Base-by-base conservation (phyloP, 495 filamentous ascomycete species). In the Hyaloscypha hepaticicola region DNA sequence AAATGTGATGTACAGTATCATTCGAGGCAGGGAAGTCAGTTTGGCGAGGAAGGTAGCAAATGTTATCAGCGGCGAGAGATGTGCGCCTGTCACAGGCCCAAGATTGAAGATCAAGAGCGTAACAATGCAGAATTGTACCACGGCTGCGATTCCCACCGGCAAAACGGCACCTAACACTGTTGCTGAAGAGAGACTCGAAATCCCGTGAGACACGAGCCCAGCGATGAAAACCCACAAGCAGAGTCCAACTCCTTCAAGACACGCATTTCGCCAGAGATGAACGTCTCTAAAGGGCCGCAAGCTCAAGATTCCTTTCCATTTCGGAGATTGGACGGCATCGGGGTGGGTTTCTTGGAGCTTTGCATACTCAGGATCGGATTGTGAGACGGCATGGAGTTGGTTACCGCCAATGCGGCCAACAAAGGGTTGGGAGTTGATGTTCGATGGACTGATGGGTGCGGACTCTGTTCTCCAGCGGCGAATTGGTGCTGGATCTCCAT, bases 321-420 rank as follows among this genome's bases (percentile, higher is more conserved):
- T 72, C 69, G 80, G 79, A 29, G 70, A 73, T 16, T 79, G 71
- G 24, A 75, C 75, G 8, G 80, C 80, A 72, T 83, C 80, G 1
- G 80, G 80, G 33, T 77, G 67, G 41, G 73, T 74, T 45, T 74
- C 69, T 58, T 79, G 70, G 1, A 79, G 65, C 11, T 69, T 71
- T 0, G 68, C 57, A 57, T 77, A 78, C 22, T 73, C 69, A 0
- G 76, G 72, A 53, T 80, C 77, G 58, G 71, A 70, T 11, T 75
- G 77, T 31, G 77, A 73, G 24, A 81, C 31, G 1, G 77, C 72
- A 58, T 80, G 76, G 56, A 77, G 76, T 60, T 82, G 79, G 57
- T 82, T 81, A 14, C 77, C 79, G 33, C 79, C 79, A 22, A 82
- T 67, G 5, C 80, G 77, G 21, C 79, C 79, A 1, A 77, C 79